These are phyloP conservation scores for Vickermania spadyakhi DNA, from an alignment of 208 protist genomes.

Conservation along the genomic window DNA sequence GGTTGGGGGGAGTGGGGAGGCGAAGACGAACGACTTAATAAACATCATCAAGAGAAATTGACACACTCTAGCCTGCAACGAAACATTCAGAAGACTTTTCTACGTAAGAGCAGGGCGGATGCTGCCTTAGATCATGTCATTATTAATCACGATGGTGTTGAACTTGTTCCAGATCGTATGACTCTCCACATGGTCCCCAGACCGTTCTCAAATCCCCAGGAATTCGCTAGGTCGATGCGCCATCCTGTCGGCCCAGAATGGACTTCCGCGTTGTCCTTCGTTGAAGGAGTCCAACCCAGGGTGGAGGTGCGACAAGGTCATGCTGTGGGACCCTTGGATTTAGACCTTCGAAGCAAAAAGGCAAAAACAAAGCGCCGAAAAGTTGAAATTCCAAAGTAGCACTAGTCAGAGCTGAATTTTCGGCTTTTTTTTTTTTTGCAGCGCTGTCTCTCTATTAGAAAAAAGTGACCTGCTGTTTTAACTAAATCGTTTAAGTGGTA, in stretches of 20 bases:
- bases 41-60: slow-evolving; percentile 54
- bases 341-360: slow-evolving; percentile 52
- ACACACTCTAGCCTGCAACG: slow-evolving; percentile 37
- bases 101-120: slow-evolving; percentile 83
- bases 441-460: too few relatives aligned
- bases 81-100: slow-evolving; percentile 59
- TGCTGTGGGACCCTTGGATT: slow-evolving; percentile 61
- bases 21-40: slow-evolving; percentile 67
- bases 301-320: slow-evolving; percentile 80
- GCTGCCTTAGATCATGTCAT: slow-evolving; percentile 85
- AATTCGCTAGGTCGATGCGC: slow-evolving; percentile 88
- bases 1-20: slow-evolving; percentile 93
- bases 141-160: slow-evolving; percentile 90
- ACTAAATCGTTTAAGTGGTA: too few relatives aligned
- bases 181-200: slow-evolving; percentile 86
- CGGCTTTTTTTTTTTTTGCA: too few relatives aligned
- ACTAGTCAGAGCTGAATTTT: too few relatives aligned
- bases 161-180: slow-evolving; percentile 86
- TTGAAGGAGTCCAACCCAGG: slow-evolving; percentile 71
- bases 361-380: slow-evolving; percentile 76
- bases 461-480: too few relatives aligned
- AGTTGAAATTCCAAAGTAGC: slow-evolving; percentile 8
- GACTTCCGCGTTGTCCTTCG: slow-evolving; percentile 74
- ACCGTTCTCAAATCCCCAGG: slow-evolving; percentile 82
- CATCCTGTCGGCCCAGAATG: slow-evolving; percentile 86